Conservation (phyloP, 2,329 filamentous ascomycete species). For the Biscogniauxia marginata region DNA sequence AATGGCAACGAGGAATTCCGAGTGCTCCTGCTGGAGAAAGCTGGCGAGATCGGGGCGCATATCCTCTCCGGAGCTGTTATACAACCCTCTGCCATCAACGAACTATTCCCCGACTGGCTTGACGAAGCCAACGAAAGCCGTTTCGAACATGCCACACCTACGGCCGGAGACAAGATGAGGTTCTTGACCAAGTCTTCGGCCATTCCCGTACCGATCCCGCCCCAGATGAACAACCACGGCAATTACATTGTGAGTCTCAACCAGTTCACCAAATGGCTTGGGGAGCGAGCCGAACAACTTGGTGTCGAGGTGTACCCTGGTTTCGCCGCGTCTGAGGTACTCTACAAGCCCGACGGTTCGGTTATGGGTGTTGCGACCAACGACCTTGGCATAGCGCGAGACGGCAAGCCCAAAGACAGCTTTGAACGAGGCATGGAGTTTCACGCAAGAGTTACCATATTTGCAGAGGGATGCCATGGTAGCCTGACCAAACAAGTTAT, state of each 20-base stretch:
- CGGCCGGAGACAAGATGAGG: constrained; percentile 82
- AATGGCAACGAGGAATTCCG: constrained; percentile 95
- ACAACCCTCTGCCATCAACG: constrained; percentile 81
- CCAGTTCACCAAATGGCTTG: constrained; percentile 93
- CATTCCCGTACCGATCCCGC: constrained; percentile 81
- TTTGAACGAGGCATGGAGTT: constrained; percentile 99
- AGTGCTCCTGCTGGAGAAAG: constrained; percentile 90
- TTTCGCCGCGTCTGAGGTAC: constrained; percentile 88
- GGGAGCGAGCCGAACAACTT: constrained; percentile 91
- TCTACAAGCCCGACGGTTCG: constrained; percentile 82
- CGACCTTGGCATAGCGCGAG: constrained; percentile 79
- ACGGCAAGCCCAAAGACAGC: constrained; percentile 81
- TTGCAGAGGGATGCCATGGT: constrained; percentile 93
- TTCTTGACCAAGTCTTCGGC: constrained; percentile 82
- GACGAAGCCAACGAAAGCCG: constrained; percentile 82
- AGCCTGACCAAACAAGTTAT: constrained; percentile 93
- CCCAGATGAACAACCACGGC: constrained; percentile 97
- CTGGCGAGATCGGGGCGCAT: constrained; percentile 90
- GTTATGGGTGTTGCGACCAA: constrained; percentile 96
- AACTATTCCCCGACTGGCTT: constrained; percentile 92
- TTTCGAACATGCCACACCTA: constrained; percentile 85
- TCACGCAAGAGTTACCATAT: constrained; percentile 84
- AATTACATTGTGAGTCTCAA: constrained; percentile 98
- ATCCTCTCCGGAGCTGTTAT: constrained; percentile 96
- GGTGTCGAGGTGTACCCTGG: constrained; percentile 96